These are phyloP conservation scores for Amphibolis antarctica DNA, from an alignment of 106 monocot species.

Conservation along the genomic window DNA sequence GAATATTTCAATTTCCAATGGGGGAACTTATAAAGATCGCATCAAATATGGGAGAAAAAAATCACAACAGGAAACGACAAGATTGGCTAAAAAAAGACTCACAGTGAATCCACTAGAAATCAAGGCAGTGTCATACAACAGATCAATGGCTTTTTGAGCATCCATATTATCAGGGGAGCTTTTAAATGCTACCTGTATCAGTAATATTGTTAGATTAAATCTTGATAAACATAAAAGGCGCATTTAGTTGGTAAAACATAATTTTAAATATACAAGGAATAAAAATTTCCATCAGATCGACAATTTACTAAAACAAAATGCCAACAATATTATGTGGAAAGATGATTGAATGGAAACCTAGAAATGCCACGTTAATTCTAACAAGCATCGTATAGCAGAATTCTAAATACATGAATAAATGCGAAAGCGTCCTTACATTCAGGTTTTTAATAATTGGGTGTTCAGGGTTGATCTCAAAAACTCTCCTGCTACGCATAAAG, in stretches of 20 bases:
- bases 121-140: slow-evolving; percentile 80
- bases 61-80: too few species aligned
- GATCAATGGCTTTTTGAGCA: slow-evolving; percentile 67
- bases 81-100: slow-evolving; percentile 13
- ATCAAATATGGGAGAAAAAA: neutral
- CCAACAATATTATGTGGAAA: too few species aligned
- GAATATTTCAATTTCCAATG: neutral
- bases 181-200: slow-evolving; percentile 48
- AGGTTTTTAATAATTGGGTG: slow-evolving; percentile 78
- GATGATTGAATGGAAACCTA: too few species aligned
- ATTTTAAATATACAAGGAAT: too few species aligned
- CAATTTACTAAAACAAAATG: too few species aligned
- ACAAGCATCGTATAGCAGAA: neutral
- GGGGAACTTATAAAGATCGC: neutral
- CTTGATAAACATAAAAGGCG: too few species aligned
- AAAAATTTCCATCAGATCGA: too few species aligned
- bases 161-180: slow-evolving; percentile 57
- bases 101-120: slow-evolving; percentile 94
- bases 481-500: slow-evolving; percentile 84
- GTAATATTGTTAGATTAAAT: too few species aligned
- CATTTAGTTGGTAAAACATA: too few species aligned
- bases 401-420: neutral
- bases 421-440: slow-evolving; percentile 31
- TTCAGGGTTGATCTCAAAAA: slow-evolving; percentile 93
- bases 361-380: too few species aligned